Conservation (phyloP, 192 early-diverging fungal genomes). For the Backusella westeae region DNA sequence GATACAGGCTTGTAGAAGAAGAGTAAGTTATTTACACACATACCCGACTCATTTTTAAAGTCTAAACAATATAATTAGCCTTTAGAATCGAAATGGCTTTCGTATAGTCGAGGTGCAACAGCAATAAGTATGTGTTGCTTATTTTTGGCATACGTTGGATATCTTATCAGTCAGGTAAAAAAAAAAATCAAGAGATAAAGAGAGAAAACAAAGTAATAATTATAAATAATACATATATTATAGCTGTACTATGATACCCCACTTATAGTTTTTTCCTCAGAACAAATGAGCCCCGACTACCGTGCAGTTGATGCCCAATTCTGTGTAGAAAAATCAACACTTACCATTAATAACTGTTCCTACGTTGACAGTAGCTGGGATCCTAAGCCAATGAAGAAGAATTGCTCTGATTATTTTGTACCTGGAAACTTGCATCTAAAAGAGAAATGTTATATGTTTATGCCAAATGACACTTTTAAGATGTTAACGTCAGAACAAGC, state of each 20-base stretch:
- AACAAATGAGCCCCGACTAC: not conserved
- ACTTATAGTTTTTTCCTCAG: not conserved
- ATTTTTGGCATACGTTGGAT: not conserved
- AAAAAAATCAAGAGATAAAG: not conserved
- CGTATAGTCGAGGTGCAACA: not conserved
- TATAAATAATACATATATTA: not conserved
- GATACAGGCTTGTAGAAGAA: not conserved
- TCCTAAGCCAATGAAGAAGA: not conserved
- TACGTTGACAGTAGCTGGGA: not conserved
- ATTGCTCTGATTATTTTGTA: not conserved
- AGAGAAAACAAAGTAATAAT: too few relatives aligned
- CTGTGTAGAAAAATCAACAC: not conserved
- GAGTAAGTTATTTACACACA: not conserved
- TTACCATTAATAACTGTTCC: not conserved
- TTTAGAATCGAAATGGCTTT: not conserved
- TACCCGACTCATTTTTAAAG: not conserved
- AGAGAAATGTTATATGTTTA: slow-evolving; percentile 10
- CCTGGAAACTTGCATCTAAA: too few relatives aligned
- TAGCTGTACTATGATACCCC: not conserved
- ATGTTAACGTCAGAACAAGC: not conserved
- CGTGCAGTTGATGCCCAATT: not conserved
- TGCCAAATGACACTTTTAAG: not conserved
- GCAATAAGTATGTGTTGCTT: not conserved
- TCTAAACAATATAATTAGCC: not conserved
- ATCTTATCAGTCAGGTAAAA: not conserved